Percentiles rank a stretch among this genome's conserved stretches.
These are phyloP conservation scores for Parafenestella ontariensis DNA, from an alignment of 2,329 filamentous ascomycete genomes.

Conservation along the genomic window DNA sequence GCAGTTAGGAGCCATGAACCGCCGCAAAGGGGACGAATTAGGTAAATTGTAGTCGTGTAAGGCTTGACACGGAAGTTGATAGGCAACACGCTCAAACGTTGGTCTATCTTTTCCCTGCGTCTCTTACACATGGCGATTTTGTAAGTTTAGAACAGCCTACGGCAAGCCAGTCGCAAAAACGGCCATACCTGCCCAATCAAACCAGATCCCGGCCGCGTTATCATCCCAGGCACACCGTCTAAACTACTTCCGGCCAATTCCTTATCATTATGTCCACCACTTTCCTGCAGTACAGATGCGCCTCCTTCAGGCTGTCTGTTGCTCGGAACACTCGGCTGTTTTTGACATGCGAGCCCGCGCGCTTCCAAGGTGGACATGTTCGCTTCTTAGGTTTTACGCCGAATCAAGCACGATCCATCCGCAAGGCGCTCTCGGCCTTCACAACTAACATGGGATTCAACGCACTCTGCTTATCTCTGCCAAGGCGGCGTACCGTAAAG, in stretches of 20 bases:
- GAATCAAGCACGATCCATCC: conserved; percentile 14
- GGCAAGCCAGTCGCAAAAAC: conserved; percentile 6
- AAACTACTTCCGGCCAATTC: conserved; percentile 13
- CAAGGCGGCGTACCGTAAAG: conserved; percentile 28
- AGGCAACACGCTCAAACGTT: conserved; percentile 10
- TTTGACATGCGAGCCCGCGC: conserved; percentile 11
- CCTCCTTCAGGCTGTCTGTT: conserved; percentile 13
- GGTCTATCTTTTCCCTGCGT: conserved; percentile 13
- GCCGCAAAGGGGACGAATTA: conserved; percentile 21
- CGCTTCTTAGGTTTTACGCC: no score
- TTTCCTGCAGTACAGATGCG: conserved; percentile 6
- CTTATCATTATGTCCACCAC: conserved; percentile 27
- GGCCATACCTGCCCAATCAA: conserved; percentile 15
- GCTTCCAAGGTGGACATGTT: no score
- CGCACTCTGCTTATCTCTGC: conserved; percentile 40
- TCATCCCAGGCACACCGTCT: conserved; percentile 18
- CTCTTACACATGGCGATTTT: conserved; percentile 29
- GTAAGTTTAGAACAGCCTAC: conserved; percentile 23
- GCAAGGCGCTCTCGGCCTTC: conserved; percentile 14
- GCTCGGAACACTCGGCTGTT: conserved; percentile 16
- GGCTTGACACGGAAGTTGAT: conserved; percentile 18
- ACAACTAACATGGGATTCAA: conserved; percentile 14
- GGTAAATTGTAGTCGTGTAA: no score
- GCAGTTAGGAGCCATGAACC: conserved; percentile 8
- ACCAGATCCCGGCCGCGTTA: conserved; percentile 24